phyloP scores from a whole-genome alignment of 1,139 yeast species.

The Taphrina pruni region DNA sequence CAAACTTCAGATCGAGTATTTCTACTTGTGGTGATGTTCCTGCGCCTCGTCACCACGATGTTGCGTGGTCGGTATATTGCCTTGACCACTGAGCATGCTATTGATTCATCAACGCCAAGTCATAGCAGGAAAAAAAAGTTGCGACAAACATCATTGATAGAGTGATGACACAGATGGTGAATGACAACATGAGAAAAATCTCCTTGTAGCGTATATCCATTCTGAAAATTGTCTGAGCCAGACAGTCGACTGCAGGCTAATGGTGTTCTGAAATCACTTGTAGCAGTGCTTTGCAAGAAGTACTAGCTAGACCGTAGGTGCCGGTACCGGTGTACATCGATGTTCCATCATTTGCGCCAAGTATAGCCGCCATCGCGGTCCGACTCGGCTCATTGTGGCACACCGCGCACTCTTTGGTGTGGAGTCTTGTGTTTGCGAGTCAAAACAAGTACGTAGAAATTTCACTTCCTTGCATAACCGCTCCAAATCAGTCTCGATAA shows the following conservation, averaged over 20 bases:
- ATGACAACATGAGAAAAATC: conserved; percentile 28
- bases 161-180: conserved; percentile 10
- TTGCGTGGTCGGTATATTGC: conserved; percentile 15
- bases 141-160: conserved; percentile 20
- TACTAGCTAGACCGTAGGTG: too few species aligned
- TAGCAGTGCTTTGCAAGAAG: too few species aligned
- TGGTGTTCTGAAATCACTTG: too few species aligned
- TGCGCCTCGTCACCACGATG: conserved; percentile 39
- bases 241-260: too few species aligned
- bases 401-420: neutral
- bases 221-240: neutral
- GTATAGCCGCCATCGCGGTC: neutral
- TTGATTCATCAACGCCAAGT: neutral
- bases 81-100: conserved; percentile 24
- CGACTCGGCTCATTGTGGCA: neutral
- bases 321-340: too few species aligned
- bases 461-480: too few species aligned
- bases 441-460: neutral
- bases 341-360: neutral
- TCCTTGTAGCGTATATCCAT: conserved; percentile 28
- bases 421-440: conserved; percentile 11
- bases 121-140: neutral
- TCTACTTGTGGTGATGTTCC: conserved; percentile 30
- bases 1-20: neutral
- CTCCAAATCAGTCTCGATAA: too few species aligned